phyloP scores from a whole-genome alignment of 192 early-diverging fungal species.

The Jimgerdemannia lactiflua region DNA sequence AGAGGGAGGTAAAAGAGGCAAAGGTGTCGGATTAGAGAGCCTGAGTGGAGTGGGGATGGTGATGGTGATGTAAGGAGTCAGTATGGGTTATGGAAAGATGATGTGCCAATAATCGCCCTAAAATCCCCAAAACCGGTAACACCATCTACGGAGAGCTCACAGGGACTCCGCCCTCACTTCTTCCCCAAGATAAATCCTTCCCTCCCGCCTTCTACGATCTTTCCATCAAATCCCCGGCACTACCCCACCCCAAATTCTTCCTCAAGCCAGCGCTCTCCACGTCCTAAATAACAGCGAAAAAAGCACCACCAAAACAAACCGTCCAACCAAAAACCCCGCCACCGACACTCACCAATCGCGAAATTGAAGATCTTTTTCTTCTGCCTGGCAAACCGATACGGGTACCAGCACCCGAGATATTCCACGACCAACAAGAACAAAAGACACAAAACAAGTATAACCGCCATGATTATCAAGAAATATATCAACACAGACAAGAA shows the following conservation, averaged over 20 bases:
- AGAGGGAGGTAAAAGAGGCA: constrained; percentile 37
- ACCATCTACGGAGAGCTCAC: no score
- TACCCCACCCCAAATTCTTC: no score
- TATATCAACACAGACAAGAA: constrained; percentile 20
- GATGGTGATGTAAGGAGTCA: neutral
- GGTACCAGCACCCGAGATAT: neutral
- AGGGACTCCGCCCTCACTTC: no score
- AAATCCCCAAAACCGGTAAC: no score
- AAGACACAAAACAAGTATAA: constrained; percentile 12
- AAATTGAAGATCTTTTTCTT: constrained; percentile 23
- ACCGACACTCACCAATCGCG: neutral
- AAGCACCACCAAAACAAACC: no score
- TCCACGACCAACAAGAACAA: constrained; percentile 5
- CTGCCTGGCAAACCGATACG: neutral
- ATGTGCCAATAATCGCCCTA: no score
- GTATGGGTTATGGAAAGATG: neutral
- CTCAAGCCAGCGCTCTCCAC: no score
- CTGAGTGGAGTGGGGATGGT: constrained; percentile 11
- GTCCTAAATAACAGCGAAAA: no score
- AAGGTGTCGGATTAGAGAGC: constrained; percentile 36
- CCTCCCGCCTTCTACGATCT: no score
- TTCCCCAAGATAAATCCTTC: no score
- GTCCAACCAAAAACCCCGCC: no score
- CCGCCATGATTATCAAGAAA: constrained; percentile 16
- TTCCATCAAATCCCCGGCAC: no score